Conservation (phyloP, 495 filamentous ascomycete species). For the Penicillium dipodomyicola region DNA sequence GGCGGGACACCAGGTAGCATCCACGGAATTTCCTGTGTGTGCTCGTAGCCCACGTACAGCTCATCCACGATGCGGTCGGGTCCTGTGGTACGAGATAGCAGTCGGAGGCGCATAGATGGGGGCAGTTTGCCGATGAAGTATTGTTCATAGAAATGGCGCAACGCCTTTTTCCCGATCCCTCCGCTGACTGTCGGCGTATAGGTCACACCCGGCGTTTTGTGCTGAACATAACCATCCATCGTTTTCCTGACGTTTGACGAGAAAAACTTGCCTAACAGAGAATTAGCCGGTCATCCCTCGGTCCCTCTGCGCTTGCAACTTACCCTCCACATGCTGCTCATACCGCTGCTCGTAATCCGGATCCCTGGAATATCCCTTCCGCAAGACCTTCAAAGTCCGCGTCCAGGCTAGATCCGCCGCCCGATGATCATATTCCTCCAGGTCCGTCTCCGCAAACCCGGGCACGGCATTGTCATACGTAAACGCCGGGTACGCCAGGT, state of each 20-base stretch:
- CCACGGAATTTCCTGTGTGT: slow-evolving; percentile 73
- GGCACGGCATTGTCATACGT: slow-evolving; percentile 47
- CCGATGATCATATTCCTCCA: slow-evolving; percentile 52
- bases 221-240: slow-evolving; percentile 52
- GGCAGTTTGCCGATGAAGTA: slow-evolving; percentile 73
- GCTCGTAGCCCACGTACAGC: slow-evolving; percentile 61
- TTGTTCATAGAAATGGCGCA: slow-evolving; percentile 71
- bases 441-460: slow-evolving; percentile 59
- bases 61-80: slow-evolving; percentile 62
- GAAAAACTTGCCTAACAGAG: slow-evolving; percentile 47
- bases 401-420: slow-evolving; percentile 54
- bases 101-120: slow-evolving; percentile 61
- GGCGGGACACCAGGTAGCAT: slow-evolving; percentile 74
- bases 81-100: slow-evolving; percentile 68
- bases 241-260: slow-evolving; percentile 42
- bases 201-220: slow-evolving; percentile 54
- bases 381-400: slow-evolving; percentile 49
- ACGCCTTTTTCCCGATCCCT: slow-evolving; percentile 63
- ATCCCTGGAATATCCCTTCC: slow-evolving; percentile 58
- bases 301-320: slow-evolving; percentile 6
- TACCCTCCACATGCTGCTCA: slow-evolving; percentile 60
- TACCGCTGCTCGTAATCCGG: slow-evolving; percentile 57
- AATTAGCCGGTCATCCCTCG: not conserved
- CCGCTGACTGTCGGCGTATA: slow-evolving; percentile 62
- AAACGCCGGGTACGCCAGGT: slow-evolving; percentile 42